Evolutionary conservation across 2,329 filamentous ascomycete species (phyloP).

Genomic region (Aspergillus amoenus): DNA sequence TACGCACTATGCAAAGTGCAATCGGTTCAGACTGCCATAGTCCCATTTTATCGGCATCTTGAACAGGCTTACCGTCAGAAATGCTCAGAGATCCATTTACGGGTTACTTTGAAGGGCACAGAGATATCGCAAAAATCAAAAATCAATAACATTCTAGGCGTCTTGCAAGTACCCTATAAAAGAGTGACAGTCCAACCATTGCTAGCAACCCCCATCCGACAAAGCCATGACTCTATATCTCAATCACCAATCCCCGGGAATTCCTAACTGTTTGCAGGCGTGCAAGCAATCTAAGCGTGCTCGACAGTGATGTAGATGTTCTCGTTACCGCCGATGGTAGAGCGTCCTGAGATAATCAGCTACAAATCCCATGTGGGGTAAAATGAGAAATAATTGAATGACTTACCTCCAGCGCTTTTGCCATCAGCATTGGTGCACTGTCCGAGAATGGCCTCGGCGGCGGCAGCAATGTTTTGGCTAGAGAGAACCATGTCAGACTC

Average conservation of each 20-base stretch:
- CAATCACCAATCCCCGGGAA: neutral
- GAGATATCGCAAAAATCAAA: too few species aligned
- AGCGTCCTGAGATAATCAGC: constrained; percentile 1
- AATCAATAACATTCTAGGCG: neutral
- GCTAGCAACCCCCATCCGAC: neutral
- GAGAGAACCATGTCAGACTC: neutral
- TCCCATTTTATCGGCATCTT: too few species aligned
- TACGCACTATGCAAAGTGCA: too few species aligned
- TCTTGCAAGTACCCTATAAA: constrained; percentile 6
- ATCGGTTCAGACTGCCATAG: too few species aligned
- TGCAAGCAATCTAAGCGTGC: too few species aligned
- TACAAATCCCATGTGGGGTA: too few species aligned
- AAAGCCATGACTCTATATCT: constrained; percentile 1
- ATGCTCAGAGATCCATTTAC: too few species aligned
- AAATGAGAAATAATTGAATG: too few species aligned
- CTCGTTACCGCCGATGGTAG: constrained; percentile 2
- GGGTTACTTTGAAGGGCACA: too few species aligned
- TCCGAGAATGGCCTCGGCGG: constrained; percentile 4
- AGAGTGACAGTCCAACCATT: neutral
- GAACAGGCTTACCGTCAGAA: too few species aligned
- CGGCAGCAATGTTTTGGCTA: constrained; percentile 10
- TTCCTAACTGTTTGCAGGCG: neutral
- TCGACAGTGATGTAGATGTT: constrained; percentile 3
- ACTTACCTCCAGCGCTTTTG: constrained; percentile 3
- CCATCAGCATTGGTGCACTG: constrained; percentile 1